A percentile compares a stretch with the other conserved stretches of the same genome.
Evolutionary conservation across 225 moss, liverwort and hornwort genomes (phyloP).

Genomic region (Marchantia polymorpha): DNA sequence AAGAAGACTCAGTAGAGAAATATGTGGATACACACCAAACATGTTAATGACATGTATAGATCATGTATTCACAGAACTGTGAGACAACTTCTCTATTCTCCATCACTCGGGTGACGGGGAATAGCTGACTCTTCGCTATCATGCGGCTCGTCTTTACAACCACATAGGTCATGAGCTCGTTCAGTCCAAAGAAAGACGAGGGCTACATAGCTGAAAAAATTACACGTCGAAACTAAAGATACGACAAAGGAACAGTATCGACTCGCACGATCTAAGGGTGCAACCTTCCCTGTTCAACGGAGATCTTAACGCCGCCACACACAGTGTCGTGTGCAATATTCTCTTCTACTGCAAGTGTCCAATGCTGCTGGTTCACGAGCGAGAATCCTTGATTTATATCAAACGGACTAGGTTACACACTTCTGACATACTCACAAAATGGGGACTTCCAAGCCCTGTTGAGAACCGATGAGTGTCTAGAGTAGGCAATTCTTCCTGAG

Average conservation of each 20-base stretch:
- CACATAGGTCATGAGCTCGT: neutral
- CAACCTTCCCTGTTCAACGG: neutral
- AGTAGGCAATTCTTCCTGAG: neutral
- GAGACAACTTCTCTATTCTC: neutral
- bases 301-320: conserved; percentile 24
- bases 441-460: conserved; percentile 13
- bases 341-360: conserved; percentile 11
- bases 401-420: neutral
- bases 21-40: too few relatives aligned
- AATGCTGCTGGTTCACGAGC: conserved; percentile 10
- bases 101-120: neutral
- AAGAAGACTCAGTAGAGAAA: too few relatives aligned
- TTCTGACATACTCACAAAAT: neutral
- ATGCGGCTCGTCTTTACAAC: neutral
- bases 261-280: neutral
- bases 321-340: conserved; percentile 14
- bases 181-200: conserved; percentile 2
- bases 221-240: conserved; percentile 4
- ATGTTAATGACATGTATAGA: too few relatives aligned
- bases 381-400: conserved; percentile 10
- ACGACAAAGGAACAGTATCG: neutral
- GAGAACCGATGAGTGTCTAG: neutral
- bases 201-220: neutral
- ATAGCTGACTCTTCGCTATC: neutral
- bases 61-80: neutral